Evolutionary conservation across 805 yeast species (phyloP).

Genomic region (Kodamaea neixiangensis): DNA sequence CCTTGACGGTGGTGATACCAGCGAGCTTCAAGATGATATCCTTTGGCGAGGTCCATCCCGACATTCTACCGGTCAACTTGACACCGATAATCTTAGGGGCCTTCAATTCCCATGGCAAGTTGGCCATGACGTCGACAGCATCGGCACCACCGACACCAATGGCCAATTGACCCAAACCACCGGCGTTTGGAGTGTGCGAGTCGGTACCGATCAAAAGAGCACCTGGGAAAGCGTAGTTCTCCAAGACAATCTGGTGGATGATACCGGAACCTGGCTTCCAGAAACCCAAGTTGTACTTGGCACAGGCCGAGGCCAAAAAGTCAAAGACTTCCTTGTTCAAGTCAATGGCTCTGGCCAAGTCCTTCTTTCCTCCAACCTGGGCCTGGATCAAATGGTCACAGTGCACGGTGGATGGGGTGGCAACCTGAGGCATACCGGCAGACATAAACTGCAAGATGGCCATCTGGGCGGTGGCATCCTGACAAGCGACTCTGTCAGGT

Average conservation of each 20-base stretch:
- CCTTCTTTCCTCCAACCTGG: constrained; percentile 84
- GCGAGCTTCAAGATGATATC: constrained; percentile 93
- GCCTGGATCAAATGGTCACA: constrained; percentile 98
- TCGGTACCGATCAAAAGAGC: constrained; percentile 95
- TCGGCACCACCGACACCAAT: constrained; percentile 99
- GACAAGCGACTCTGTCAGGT: constrained; percentile 98
- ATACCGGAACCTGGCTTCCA: constrained; percentile 99
- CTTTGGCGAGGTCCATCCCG: constrained; percentile 97
- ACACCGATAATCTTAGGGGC: constrained; percentile 96
- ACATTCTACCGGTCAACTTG: constrained; percentile 82
- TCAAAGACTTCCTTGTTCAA: constrained; percentile 93
- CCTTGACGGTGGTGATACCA: constrained; percentile 90
- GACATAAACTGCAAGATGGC: constrained; percentile 96
- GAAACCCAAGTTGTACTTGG: constrained; percentile 95
- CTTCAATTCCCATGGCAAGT: constrained; percentile 97
- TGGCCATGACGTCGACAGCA: constrained; percentile 97
- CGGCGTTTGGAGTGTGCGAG: constrained; percentile 97
- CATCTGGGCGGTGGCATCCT: constrained; percentile 99
- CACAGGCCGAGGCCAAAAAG: constrained; percentile 85
- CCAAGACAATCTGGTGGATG: constrained; percentile 94
- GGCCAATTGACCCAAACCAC: constrained; percentile 97
- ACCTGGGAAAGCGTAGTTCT: constrained; percentile 97
- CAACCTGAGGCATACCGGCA: constrained; percentile 87
- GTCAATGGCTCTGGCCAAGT: constrained; percentile 82
- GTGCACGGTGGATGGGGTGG: constrained; percentile 94